Conservation (phyloP, 257 asterid genomes). For the Jasminum sambac region DNA sequence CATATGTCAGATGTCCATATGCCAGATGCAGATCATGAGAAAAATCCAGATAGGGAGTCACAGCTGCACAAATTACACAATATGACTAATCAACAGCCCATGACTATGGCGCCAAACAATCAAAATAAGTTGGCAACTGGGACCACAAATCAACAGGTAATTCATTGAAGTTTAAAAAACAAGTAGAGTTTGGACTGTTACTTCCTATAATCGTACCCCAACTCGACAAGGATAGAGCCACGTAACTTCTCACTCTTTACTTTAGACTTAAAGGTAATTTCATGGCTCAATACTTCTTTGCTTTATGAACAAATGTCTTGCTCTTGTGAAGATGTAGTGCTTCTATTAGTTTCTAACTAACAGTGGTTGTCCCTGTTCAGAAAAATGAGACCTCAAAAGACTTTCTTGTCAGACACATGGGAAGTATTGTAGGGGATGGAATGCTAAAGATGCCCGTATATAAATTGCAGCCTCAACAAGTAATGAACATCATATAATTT, state of each 20-base stretch:
- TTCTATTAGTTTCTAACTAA: conserved; percentile 20
- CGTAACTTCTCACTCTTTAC: conserved; percentile 82
- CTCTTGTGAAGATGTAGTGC: conserved; percentile 18
- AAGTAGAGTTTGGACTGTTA: conserved; percentile 87
- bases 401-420: conserved; percentile 74
- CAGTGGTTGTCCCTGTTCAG: conserved; percentile 41
- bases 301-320: conserved; percentile 17
- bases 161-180: conserved; percentile 59
- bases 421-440: conserved; percentile 86
- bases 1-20: too few species aligned
- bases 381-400: conserved; percentile 86
- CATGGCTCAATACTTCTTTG: conserved; percentile 19
- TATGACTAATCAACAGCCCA: conserved; percentile 41
- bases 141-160: conserved; percentile 46
- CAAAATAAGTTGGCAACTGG: conserved; percentile 42
- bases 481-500: conserved; percentile 20
- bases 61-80: conserved; percentile 48
- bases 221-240: conserved; percentile 86
- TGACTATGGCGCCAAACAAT: conserved; percentile 39
- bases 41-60: conserved; percentile 48
- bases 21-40: conserved; percentile 35
- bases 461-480: conserved; percentile 71
- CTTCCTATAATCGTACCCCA: conserved; percentile 87
- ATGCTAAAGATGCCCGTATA: conserved; percentile 90
- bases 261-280: conserved; percentile 62